These are phyloP conservation scores for Exserohilum rostratum DNA, from an alignment of 2,329 filamentous ascomycete species.

Conservation along the genomic window DNA sequence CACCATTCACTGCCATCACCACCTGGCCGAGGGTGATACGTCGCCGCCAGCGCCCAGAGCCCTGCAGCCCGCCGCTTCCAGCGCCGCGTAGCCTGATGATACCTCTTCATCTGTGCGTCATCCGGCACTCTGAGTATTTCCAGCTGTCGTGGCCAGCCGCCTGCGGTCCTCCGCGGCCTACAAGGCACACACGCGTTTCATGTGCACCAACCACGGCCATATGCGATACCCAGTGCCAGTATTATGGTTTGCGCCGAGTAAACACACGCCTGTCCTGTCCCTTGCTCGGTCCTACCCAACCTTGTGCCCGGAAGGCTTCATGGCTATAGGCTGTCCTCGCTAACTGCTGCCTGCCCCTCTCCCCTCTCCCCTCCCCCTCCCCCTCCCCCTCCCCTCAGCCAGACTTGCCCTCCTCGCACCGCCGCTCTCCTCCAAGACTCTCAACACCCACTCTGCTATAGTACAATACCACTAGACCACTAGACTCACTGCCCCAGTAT, in stretches of 20 bases:
- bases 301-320: constrained; percentile 10
- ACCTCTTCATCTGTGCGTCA: constrained; percentile 1
- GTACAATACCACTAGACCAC: no score
- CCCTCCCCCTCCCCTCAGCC: background rate
- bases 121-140: background rate
- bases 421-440: background rate
- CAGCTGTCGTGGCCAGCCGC: background rate
- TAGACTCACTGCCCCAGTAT: background rate
- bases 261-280: background rate
- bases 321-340: background rate
- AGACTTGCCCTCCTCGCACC: background rate
- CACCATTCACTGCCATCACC: constrained; percentile 18
- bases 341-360: background rate
- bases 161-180: background rate
- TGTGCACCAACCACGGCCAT: no score
- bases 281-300: constrained; percentile 8
- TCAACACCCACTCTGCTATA: background rate
- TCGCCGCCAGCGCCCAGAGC: background rate
- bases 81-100: background rate
- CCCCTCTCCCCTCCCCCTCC: background rate
- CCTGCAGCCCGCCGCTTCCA: constrained; percentile 3
- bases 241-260: background rate
- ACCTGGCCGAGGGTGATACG: constrained; percentile 25
- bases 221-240: no score
- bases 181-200: no score